phyloP scores from a whole-genome alignment of 2,329 filamentous ascomycete species.

The Capronia coronata region DNA sequence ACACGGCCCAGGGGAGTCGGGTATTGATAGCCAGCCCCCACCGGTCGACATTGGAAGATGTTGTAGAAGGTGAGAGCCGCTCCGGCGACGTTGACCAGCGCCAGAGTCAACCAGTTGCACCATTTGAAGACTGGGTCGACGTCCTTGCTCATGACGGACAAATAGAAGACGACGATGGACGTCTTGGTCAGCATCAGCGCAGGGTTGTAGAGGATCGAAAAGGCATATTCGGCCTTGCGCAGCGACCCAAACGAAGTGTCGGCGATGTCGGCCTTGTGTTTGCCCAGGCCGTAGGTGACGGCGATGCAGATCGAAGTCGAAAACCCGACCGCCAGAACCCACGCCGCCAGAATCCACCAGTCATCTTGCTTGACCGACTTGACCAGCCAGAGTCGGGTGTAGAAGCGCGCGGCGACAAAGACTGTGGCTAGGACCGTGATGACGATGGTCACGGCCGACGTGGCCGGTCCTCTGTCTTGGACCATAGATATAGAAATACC shows the following conservation, averaged over 20 bases:
- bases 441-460: slow-evolving; percentile 40
- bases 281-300: slow-evolving; percentile 39
- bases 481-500: slow-evolving; percentile 19
- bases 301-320: slow-evolving; percentile 43
- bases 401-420: slow-evolving; percentile 68
- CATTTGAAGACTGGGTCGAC: slow-evolving; percentile 70
- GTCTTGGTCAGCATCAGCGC: slow-evolving; percentile 59
- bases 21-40: slow-evolving; percentile 60
- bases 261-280: slow-evolving; percentile 37
- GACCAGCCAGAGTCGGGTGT: slow-evolving; percentile 68
- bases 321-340: slow-evolving; percentile 52
- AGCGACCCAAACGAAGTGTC: slow-evolving; percentile 31
- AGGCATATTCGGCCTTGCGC: slow-evolving; percentile 51
- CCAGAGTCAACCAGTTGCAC: slow-evolving; percentile 73
- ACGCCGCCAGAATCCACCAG: slow-evolving; percentile 72
- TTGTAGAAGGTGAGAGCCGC: slow-evolving; percentile 76
- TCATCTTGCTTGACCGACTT: slow-evolving; percentile 68
- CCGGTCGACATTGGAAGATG: slow-evolving; percentile 75
- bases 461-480: slow-evolving; percentile 33
- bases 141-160: slow-evolving; percentile 62
- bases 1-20: slow-evolving; percentile 42
- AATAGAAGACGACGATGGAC: slow-evolving; percentile 85
- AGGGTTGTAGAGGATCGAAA: slow-evolving; percentile 52
- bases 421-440: slow-evolving; percentile 60
- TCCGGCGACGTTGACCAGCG: slow-evolving; percentile 72